These are phyloP conservation scores for Fraxinus pennsylvanica DNA, from an alignment of 257 asterid genomes.

Conservation along the genomic window DNA sequence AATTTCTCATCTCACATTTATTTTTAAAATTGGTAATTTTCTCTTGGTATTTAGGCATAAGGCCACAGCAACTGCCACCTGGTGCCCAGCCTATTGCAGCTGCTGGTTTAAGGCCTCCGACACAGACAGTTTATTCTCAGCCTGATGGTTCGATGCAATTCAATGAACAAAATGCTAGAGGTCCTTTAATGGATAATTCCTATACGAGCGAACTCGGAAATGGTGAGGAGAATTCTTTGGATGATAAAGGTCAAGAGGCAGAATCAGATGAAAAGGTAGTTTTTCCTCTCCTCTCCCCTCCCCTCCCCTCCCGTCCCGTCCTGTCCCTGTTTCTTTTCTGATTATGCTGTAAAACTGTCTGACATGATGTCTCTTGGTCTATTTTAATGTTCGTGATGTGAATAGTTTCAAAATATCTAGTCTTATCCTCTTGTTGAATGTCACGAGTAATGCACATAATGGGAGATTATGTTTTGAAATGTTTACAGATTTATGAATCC, in stretches of 20 bases:
- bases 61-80: constrained; percentile 63
- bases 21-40: constrained; percentile 18
- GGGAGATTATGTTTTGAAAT: constrained; percentile 1
- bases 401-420: constrained; percentile 15
- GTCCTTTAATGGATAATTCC: constrained; percentile 47
- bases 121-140: constrained; percentile 53
- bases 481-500: constrained; percentile 22
- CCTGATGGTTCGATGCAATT: constrained; percentile 63
- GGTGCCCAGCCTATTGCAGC: constrained; percentile 56
- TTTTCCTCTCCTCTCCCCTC: constrained; percentile 2
- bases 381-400: constrained; percentile 2
- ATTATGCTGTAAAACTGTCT: constrained; percentile 5
- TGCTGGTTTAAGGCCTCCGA: constrained; percentile 73
- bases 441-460: not conserved
- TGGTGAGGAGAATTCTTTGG: constrained; percentile 50
- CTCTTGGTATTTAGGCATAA: constrained; percentile 50
- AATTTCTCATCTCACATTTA: constrained; percentile 13
- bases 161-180: constrained; percentile 55
- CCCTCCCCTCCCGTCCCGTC: too few species aligned
- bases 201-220: constrained; percentile 50
- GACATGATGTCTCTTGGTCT: constrained; percentile 1
- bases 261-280: constrained; percentile 63
- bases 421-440: constrained; percentile 10
- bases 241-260: constrained; percentile 48
- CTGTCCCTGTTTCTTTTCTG: not conserved